Base-by-base conservation (phyloP, 1,139 yeast genomes). In the Scheffersomyces illinoinensis region DNA sequence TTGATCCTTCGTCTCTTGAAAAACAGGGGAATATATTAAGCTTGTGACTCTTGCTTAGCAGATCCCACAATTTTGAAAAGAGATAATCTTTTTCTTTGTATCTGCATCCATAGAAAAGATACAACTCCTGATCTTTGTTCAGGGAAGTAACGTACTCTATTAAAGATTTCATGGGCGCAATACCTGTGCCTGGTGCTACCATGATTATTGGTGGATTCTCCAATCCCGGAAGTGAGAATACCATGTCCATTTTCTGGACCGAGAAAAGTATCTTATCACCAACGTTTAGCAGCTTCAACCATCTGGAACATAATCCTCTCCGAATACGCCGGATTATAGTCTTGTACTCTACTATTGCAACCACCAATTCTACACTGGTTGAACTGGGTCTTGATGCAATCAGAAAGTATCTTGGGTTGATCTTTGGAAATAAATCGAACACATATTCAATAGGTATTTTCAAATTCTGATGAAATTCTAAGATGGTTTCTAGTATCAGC, bases 131-230 rank as follows among this genome's bases (percentile, higher is more conserved):
- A 61, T 46, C 49, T 6, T 52, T 49, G 3, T 52, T 54, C 23
- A 51, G 53, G 1, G 71, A 62, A 5, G 61, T 72, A 33, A 69
- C 64, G 4, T 72, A 62, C 53, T 84, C 85, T 14, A 92, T 80
- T 24, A 91, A 69, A 1, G 92, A 83, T 67, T 90, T 84, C 83
- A 93, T 86, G 1, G 98, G 98, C 0, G 98, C 98, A 8, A 93
- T 79, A 1, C 98, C 98, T 0, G 97, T 93, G 7, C 98, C 98
- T 0, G 98, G 96, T 0, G 95, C 88, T 6, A 93, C 82, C 84
- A 93, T 79, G 5, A 93, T 76, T 46, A 90, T 74, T 0, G 97
- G 96, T 1, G 76, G 77, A 2, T 65, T 63, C 0, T 64, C 62
- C 4, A 51, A 56, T 12, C 52, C 54, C 2, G 69, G 64, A 4